Base-by-base conservation (phyloP, 768 basidiomycete genomes). In the Termitomyces sp. region DNA sequence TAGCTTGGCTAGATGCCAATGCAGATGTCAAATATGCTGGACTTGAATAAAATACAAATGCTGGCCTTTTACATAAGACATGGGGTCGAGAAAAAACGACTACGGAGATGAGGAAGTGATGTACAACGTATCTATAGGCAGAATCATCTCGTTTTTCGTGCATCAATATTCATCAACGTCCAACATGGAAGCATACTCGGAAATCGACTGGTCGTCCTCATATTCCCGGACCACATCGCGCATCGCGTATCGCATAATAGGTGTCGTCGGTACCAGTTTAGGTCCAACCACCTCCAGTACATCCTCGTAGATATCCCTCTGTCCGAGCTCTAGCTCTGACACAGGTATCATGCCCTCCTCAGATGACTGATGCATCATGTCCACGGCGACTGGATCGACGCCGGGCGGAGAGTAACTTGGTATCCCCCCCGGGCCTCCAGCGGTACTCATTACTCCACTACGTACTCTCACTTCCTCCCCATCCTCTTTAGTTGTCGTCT, bases 21-120 rank as follows among this genome's bases (percentile, higher is more conserved):
- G 94, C 93, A 22, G 95, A 98, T 67, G 87, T 98, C 18, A 82
- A 90, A 63, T 97, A 87, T 71, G 90, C 88, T 1, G 93, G 87
- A 4, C 65, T 81, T 24, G 84, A 86, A 40, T 86, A 68, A 54
- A 33, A 36, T 59, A 59, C 32, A 51, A 38, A 40, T 40, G 24
- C 9, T 53, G 28, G 45, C 10, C 33, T 38, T 36, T 10, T 44
- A 42, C 43, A 54, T 54, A 26, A 4, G 12, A 10, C n/a, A n/a
- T 18, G 13, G 30, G 22, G 4, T 38, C 7, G 5, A 7, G 24
- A 33, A 6, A 24, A 56, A 24, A 33, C 1, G 18, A 32, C 24
- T 40, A 14, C 48, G 26, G 4, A 45, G 32, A 42, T 16, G n/a
- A 33, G 2, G 12, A 22, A 42, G 14, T 35, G 26, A 22, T 20